Evolutionary conservation across 805 yeast genomes (phyloP).

Genomic region (Lachancea kluyveri): DNA sequence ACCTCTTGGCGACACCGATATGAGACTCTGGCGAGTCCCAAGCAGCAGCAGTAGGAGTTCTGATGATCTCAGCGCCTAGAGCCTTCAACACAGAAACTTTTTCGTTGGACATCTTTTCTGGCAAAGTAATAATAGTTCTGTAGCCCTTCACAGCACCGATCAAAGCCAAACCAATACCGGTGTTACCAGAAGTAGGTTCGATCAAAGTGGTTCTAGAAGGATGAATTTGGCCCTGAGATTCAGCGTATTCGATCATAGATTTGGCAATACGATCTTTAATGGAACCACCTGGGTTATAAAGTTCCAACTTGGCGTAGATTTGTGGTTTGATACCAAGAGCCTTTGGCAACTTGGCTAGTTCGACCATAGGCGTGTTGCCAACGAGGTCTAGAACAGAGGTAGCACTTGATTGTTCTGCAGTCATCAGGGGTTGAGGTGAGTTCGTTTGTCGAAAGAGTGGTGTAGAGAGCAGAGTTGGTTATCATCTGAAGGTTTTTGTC

Average conservation of each 20-base stretch:
- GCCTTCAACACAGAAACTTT: slow-evolving; percentile 85
- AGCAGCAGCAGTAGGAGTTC: slow-evolving; percentile 91
- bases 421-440: no score
- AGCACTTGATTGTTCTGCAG: no score
- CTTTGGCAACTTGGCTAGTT: slow-evolving; percentile 70
- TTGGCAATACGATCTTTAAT: slow-evolving; percentile 86
- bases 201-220: slow-evolving; percentile 76
- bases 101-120: slow-evolving; percentile 90
- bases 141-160: slow-evolving; percentile 85
- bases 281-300: slow-evolving; percentile 86
- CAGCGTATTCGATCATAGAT: slow-evolving; percentile 83
- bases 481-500: no score
- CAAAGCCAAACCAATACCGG: slow-evolving; percentile 85
- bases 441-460: no score
- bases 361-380: slow-evolving; percentile 80
- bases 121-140: slow-evolving; percentile 79
- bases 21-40: slow-evolving; percentile 91
- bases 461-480: no score
- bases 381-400: slow-evolving; percentile 57
- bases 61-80: slow-evolving; percentile 81
- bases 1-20: slow-evolving; percentile 77
- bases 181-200: slow-evolving; percentile 88
- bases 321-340: slow-evolving; percentile 67
- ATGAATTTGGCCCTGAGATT: slow-evolving; percentile 64
- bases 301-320: slow-evolving; percentile 68